Base-by-base conservation (phyloP, 208 protist genomes). In the Wallacemonas collosoma region DNA sequence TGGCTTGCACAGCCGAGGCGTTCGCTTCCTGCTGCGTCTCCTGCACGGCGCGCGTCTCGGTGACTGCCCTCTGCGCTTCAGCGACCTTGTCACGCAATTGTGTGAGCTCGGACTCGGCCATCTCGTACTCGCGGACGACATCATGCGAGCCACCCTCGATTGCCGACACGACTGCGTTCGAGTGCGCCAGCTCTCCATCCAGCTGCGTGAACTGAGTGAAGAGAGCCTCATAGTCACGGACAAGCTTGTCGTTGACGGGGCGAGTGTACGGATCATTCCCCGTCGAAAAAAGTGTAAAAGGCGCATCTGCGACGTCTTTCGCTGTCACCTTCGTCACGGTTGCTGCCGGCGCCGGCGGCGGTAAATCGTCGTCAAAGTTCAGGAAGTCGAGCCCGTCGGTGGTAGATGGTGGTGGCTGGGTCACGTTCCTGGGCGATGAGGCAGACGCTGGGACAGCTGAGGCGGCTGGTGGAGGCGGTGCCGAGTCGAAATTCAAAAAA, bases 401-500 rank as follows among this genome's bases (percentile, higher is more conserved):
- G 38, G 67, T 0, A 44, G 43, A 8, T 35, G 54, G 54, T 35
- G 54, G 15, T 58, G 38, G 40, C 35, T 38, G 43, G 12, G 14
- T 36, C 17, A 35, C 54, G 15, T 9, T 58, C 15, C 9, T 17
- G 35, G 9, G 6, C 12, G 54, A 17, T 35, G 54, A 12, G 38
- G 54, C 6, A 8, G 17, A 12, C 57, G 57, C 1, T 8, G 17
- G 0, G 61, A 48, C 35, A 26, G 54, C 48, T 58, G 40, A 14
- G 47, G 39, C 40, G 58, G 61, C 26, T 0, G 51, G 5, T 7
- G 62, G 43, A 36, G 64, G 50, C 47, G 17, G 44, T 3, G 17
- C 55, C 66, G 73, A 55, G 8, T 77, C 81, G 65, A 82, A 80
- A 56, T 80, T 76, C 45, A 86, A 65, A 76, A 86, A 86, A 15